phyloP scores from a whole-genome alignment of 495 filamentous ascomycete species.

The Aspergillus conjunctus region DNA sequence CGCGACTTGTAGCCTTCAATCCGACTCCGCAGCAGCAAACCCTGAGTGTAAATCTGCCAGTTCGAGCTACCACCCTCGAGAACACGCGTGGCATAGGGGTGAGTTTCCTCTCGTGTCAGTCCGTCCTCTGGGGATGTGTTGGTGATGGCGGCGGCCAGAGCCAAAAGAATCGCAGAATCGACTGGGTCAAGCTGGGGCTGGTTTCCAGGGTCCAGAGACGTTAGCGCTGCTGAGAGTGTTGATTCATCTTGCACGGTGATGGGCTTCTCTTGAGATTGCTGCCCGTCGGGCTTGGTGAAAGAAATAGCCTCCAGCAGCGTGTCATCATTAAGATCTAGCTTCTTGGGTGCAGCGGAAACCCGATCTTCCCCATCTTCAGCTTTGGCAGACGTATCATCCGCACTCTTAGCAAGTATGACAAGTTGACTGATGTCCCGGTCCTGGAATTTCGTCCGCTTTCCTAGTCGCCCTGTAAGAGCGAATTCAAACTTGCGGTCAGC shows the following conservation, averaged over 20 bases:
- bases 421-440: conserved; percentile 86
- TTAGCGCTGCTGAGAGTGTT: conserved; percentile 59
- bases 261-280: conserved; percentile 35
- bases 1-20: conserved; percentile 84
- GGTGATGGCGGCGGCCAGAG: conserved; percentile 81
- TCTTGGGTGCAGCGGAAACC: conserved; percentile 54
- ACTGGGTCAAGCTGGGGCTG: conserved; percentile 83
- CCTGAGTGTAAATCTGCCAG: conserved; percentile 98
- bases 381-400: conserved; percentile 27
- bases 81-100: conserved; percentile 87
- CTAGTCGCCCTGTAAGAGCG: conserved; percentile 79
- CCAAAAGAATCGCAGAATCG: conserved; percentile 82
- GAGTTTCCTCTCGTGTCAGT: conserved; percentile 86
- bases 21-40: conserved; percentile 80
- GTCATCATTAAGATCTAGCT: conserved; percentile 83
- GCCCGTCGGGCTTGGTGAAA: conserved; percentile 62
- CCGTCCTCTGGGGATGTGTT: conserved; percentile 83
- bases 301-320: conserved; percentile 85
- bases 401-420: conserved; percentile 85
- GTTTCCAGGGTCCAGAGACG: conserved; percentile 67
- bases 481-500: conserved; percentile 70
- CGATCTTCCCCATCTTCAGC: conserved; percentile 15
- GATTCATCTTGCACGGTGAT: conserved; percentile 51
- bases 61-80: conserved; percentile 87
- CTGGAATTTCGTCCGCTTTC: conserved; percentile 92